These are phyloP conservation scores for Flaveria linearis DNA, from an alignment of 129 eudicot genomes.

Conservation along the genomic window DNA sequence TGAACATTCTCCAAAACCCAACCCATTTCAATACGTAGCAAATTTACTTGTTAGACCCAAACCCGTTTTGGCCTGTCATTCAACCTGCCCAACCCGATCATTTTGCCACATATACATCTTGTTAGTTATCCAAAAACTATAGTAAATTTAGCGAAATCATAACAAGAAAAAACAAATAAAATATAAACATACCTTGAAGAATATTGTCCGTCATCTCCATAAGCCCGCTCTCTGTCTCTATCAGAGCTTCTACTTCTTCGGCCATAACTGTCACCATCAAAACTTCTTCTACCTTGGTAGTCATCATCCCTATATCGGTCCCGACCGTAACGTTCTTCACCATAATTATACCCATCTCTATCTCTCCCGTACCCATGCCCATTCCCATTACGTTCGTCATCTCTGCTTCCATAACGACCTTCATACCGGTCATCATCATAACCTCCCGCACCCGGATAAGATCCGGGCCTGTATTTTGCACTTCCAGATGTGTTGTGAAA, in stretches of 20 bases:
- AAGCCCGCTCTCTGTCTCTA: slow-evolving; percentile 62
- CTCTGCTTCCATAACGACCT: slow-evolving; percentile 62
- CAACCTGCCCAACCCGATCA: not conserved
- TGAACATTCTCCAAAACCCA: not conserved
- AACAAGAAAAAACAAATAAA: not conserved
- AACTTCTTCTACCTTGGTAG: slow-evolving; percentile 72
- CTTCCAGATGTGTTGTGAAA: slow-evolving; percentile 74
- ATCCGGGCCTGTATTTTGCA: slow-evolving; percentile 68
- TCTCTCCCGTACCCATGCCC: slow-evolving; percentile 89
- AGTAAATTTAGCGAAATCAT: not conserved
- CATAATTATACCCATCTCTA: slow-evolving; percentile 56
- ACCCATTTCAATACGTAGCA: not conserved
- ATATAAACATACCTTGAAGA: slow-evolving; percentile 62
- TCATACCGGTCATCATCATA: slow-evolving; percentile 64
- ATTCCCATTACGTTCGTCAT: slow-evolving; percentile 68
- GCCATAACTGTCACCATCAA: slow-evolving; percentile 58
- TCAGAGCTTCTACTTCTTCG: slow-evolving; percentile 90
- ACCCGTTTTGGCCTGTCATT: not conserved
- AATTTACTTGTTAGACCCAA: not conserved
- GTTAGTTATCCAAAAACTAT: not conserved
- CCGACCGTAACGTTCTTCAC: slow-evolving; percentile 63
- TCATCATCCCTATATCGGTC: slow-evolving; percentile 81
- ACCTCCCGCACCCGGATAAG: slow-evolving; percentile 57
- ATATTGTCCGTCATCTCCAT: slow-evolving; percentile 78
- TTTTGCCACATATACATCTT: not conserved